Conservation (phyloP, 768 basidiomycete genomes). For the Antrodiella citrinella region DNA sequence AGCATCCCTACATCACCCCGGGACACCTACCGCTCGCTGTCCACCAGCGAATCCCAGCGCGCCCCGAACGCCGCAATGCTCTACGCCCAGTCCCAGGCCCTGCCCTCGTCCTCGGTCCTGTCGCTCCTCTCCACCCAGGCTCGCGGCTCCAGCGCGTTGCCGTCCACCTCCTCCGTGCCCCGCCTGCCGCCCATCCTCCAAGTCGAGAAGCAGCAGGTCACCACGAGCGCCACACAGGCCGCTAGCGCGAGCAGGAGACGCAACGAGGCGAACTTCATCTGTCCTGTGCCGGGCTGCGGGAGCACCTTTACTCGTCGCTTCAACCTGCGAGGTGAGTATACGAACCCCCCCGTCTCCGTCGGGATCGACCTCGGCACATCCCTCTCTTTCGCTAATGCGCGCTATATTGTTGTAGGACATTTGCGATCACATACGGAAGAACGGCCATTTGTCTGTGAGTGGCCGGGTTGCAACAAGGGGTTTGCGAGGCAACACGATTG, state of each 20-base stretch:
- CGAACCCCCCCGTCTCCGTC: not conserved
- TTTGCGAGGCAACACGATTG: slow-evolving; percentile 96
- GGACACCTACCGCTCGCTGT: slow-evolving; percentile 11
- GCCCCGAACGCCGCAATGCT: slow-evolving; percentile 47
- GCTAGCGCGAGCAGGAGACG: slow-evolving; percentile 84
- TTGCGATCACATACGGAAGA: slow-evolving; percentile 93
- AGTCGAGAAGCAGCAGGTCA: slow-evolving; percentile 92
- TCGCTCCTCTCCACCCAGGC: not conserved
- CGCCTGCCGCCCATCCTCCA: slow-evolving; percentile 78
- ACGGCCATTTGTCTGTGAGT: slow-evolving; percentile 88
- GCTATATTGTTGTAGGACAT: slow-evolving; percentile 61
- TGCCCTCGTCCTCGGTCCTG: slow-evolving; percentile 9
- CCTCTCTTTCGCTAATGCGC: slow-evolving; percentile 5
- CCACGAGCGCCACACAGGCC: slow-evolving; percentile 86
- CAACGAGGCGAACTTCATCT: slow-evolving; percentile 84
- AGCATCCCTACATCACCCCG: slow-evolving; percentile 7
- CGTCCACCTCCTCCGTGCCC: slow-evolving; percentile 23
- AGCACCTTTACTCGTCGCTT: slow-evolving; percentile 67
- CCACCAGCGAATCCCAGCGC: slow-evolving; percentile 40
- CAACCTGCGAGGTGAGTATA: slow-evolving; percentile 67
- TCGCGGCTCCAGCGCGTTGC: not conserved
- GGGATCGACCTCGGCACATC: slow-evolving; percentile 1
- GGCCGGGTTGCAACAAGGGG: slow-evolving; percentile 90
- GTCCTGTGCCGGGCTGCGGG: slow-evolving; percentile 30
- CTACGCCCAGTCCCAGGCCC: slow-evolving; percentile 40